Evolutionary conservation across 2,329 filamentous ascomycete species (phyloP).

Genomic region (Cladorrhinum sp.): DNA sequence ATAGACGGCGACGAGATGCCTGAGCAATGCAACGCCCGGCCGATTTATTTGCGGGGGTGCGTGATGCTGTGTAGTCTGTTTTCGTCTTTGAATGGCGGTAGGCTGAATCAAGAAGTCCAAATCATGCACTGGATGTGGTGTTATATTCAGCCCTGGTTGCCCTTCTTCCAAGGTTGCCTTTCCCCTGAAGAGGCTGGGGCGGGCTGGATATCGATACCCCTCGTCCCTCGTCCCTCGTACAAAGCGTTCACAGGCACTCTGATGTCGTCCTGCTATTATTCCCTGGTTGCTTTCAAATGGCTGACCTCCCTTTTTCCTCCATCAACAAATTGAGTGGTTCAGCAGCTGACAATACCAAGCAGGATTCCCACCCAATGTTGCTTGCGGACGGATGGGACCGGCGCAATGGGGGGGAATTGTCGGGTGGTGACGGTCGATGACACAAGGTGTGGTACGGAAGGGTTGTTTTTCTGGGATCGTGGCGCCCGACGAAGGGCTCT

Average conservation of each 20-base stretch:
- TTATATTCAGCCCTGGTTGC: background rate
- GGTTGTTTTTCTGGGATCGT: background rate
- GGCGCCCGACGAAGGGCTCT: background rate
- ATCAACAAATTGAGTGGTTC: background rate
- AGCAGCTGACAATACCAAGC: background rate
- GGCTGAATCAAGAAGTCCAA: slow-evolving; percentile 26
- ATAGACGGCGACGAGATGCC: slow-evolving; percentile 29
- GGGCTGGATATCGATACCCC: background rate
- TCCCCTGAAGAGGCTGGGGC: background rate
- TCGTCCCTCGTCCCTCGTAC: background rate
- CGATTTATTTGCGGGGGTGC: slow-evolving; percentile 28
- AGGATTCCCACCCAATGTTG: too few relatives aligned
- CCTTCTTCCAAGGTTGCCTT: background rate
- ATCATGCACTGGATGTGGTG: slow-evolving; percentile 16
- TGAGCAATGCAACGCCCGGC: slow-evolving; percentile 25
- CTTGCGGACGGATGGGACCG: too few relatives aligned
- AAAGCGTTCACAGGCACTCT: too few relatives aligned
- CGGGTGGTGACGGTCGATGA: background rate
- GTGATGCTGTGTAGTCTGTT: slow-evolving; percentile 13
- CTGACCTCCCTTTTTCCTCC: background rate
- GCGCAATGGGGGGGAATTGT: too few relatives aligned
- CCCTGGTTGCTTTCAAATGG: background rate
- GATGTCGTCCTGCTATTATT: background rate
- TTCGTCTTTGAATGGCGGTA: slow-evolving; percentile 14
- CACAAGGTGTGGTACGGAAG: background rate